phyloP scores from a whole-genome alignment of 257 asterid species.

The Nicotiana otophora region DNA sequence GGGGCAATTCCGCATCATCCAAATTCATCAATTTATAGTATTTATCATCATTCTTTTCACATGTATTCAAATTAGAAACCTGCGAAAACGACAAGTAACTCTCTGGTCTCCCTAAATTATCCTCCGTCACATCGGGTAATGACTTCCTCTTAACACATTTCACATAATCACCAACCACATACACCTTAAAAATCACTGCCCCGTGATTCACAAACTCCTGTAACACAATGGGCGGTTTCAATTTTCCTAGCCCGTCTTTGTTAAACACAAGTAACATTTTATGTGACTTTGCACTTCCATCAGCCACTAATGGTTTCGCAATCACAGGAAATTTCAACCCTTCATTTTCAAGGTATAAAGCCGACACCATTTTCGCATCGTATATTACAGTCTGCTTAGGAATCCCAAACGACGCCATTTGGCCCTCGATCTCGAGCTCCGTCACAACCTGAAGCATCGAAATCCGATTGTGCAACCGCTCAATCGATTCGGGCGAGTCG shows the following conservation, averaged over 20 bases:
- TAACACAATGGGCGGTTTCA: slow-evolving; percentile 65
- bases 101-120: slow-evolving; percentile 35
- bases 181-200: slow-evolving; percentile 69
- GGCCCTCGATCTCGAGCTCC: slow-evolving; percentile 26
- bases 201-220: slow-evolving; percentile 77
- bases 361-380: slow-evolving; percentile 34
- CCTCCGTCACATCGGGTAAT: slow-evolving; percentile 53
- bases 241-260: slow-evolving; percentile 47
- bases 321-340: slow-evolving; percentile 64
- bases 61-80: slow-evolving; percentile 45
- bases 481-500: slow-evolving; percentile 59
- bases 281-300: slow-evolving; percentile 69
- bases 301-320: slow-evolving; percentile 68
- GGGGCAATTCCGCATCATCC: slow-evolving; percentile 61
- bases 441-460: slow-evolving; percentile 67
- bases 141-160: slow-evolving; percentile 70
- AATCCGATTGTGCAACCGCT: slow-evolving; percentile 62
- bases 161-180: slow-evolving; percentile 67
- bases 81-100: slow-evolving; percentile 53
- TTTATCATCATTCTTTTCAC: slow-evolving; percentile 39
- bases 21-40: slow-evolving; percentile 46
- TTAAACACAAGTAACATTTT: slow-evolving; percentile 59
- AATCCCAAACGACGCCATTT: slow-evolving; percentile 45
- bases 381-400: slow-evolving; percentile 55
- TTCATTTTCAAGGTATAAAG: slow-evolving; percentile 27